phyloP scores from a whole-genome alignment of 768 basidiomycete genomes.

The Pseudohyphozyma bogoriensis region DNA sequence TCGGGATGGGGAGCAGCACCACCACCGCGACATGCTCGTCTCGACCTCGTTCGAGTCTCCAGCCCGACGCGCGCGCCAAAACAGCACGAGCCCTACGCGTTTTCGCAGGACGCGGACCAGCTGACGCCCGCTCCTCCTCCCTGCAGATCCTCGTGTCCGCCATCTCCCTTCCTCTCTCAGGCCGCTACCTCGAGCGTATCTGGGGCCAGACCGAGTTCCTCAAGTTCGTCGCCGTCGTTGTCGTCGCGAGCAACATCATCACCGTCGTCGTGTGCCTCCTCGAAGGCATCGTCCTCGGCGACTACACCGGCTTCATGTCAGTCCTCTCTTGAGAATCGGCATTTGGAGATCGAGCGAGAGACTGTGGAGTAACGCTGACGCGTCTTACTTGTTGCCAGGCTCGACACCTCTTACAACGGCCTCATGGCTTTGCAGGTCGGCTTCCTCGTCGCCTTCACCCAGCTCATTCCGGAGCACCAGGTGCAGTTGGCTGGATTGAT shows the following conservation, averaged over 20 bases:
- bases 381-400: slow-evolving; percentile 46
- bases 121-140: background rate
- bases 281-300: slow-evolving; percentile 41
- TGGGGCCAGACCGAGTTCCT: slow-evolving; percentile 54
- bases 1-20: no score
- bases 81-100: background rate
- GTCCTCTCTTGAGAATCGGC: slow-evolving; percentile 3
- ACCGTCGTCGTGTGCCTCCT: slow-evolving; percentile 82
- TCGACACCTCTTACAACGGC: slow-evolving; percentile 81
- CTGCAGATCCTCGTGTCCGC: slow-evolving; percentile 64
- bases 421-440: slow-evolving; percentile 83
- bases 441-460: slow-evolving; percentile 89
- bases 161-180: slow-evolving; percentile 65
- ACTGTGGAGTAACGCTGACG: background rate
- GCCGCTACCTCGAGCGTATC: slow-evolving; percentile 83
- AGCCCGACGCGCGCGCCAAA: no score
- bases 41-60: no score
- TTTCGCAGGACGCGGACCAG: background rate
- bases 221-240: slow-evolving; percentile 57
- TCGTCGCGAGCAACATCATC: slow-evolving; percentile 76
- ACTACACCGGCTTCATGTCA: slow-evolving; percentile 26
- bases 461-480: slow-evolving; percentile 95
- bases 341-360: background rate
- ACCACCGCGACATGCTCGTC: no score
- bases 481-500: slow-evolving; percentile 72